Conservation (phyloP, 2,329 filamentous ascomycete species). For the Microsporum canis region DNA sequence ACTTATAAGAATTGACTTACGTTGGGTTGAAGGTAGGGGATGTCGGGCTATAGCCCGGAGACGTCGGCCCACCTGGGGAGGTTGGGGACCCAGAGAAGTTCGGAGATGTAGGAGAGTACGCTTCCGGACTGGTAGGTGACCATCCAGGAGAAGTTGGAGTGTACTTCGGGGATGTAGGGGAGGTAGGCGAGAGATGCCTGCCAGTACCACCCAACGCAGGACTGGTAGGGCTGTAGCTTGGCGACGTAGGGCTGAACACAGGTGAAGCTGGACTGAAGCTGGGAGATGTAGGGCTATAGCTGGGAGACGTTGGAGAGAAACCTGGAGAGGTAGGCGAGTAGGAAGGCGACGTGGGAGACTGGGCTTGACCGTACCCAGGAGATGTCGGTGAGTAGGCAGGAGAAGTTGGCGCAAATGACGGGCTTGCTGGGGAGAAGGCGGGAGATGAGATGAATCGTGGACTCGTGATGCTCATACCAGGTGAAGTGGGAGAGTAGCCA, state of each 20-base stretch:
- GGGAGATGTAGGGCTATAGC: conserved; percentile 50
- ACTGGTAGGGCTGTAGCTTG: conserved; percentile 47
- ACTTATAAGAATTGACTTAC: conserved; percentile 21
- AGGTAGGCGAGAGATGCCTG: conserved; percentile 35
- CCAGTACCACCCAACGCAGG: conserved; percentile 33
- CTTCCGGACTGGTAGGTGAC: conserved; percentile 37
- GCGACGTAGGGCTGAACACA: conserved; percentile 46
- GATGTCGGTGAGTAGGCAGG: conserved; percentile 46
- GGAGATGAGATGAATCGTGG: conserved; percentile 46
- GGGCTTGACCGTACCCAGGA: conserved; percentile 45
- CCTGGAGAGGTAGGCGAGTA: conserved; percentile 46
- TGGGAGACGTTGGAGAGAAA: conserved; percentile 48
- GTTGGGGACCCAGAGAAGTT: conserved; percentile 38
- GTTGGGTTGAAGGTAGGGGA: conserved; percentile 35
- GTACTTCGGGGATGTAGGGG: conserved; percentile 43
- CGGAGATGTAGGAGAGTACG: conserved; percentile 41
- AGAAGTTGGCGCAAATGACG: conserved; percentile 50
- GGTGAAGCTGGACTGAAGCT: conserved; percentile 43
- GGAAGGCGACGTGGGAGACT: conserved; percentile 52
- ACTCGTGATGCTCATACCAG: conserved; percentile 48
- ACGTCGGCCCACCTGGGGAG: conserved; percentile 31
- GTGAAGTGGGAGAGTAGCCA: conserved; percentile 65
- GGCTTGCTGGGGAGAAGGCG: conserved; percentile 44
- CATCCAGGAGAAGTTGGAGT: conserved; percentile 46
- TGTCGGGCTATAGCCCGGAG: conserved; percentile 35